Evolutionary conservation across 306 rosid genomes (phyloP).

Genomic region (Hippophae tibetana): DNA sequence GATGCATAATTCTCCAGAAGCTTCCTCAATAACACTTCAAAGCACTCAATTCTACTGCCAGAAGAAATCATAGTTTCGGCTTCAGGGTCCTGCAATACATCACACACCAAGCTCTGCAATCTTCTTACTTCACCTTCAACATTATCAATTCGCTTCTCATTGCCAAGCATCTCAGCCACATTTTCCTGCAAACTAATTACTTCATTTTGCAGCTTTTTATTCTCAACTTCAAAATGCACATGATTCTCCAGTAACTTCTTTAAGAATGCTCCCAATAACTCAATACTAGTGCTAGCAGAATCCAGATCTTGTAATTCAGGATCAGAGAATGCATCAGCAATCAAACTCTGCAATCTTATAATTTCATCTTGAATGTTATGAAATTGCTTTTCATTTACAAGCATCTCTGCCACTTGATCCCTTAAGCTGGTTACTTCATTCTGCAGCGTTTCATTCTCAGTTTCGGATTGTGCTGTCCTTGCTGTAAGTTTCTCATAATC

Average conservation of each 20-base stretch:
- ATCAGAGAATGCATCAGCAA: background rate
- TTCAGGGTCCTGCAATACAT: slow-evolving; percentile 47
- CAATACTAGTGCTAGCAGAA: no score
- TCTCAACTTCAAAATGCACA: slow-evolving; percentile 49
- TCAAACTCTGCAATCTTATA: slow-evolving; percentile 36
- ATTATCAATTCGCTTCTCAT: slow-evolving; percentile 34
- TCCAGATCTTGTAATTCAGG: no score
- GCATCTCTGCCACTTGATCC: slow-evolving; percentile 33
- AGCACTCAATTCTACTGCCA: slow-evolving; percentile 44
- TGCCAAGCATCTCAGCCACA: slow-evolving; percentile 36
- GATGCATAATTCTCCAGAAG: slow-evolving; percentile 48
- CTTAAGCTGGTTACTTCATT: slow-evolving; percentile 38
- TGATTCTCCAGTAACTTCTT: slow-evolving; percentile 31
- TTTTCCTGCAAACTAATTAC: slow-evolving; percentile 40
- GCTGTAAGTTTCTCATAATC: slow-evolving; percentile 44
- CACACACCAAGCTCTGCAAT: slow-evolving; percentile 47
- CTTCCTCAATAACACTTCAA: slow-evolving; percentile 56
- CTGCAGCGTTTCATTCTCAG: slow-evolving; percentile 44
- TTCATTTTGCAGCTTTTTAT: slow-evolving; percentile 47
- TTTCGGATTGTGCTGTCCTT: slow-evolving; percentile 38
- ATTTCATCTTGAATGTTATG: slow-evolving; percentile 43
- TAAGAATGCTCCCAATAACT: slow-evolving; percentile 40
- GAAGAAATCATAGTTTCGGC: slow-evolving; percentile 36
- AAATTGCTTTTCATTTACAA: slow-evolving; percentile 25
- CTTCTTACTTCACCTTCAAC: slow-evolving; percentile 44